These are phyloP conservation scores for Ceratorhiza oryzae-sativae DNA, from an alignment of 1,284 basidiomycete genomes.

Conservation along the genomic window DNA sequence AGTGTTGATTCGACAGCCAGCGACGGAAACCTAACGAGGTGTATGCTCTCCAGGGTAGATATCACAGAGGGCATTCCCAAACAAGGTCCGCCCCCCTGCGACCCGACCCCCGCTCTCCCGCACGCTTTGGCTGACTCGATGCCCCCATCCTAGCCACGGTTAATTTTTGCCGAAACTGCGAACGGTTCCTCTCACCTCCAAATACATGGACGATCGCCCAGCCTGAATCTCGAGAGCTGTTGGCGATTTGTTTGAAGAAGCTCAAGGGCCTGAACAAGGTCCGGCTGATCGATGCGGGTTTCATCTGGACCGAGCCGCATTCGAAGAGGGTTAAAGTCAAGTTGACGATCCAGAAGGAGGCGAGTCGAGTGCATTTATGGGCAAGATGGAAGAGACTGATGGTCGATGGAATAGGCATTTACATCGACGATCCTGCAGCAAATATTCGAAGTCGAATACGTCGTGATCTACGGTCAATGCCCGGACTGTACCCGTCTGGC, in stretches of 20 bases:
- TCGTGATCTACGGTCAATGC: slow-evolving; percentile 96
- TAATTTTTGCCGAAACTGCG: slow-evolving; percentile 95
- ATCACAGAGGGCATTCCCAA: slow-evolving; percentile 99
- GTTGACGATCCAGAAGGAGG: slow-evolving; percentile 98
- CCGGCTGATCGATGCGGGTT: slow-evolving; percentile 94
- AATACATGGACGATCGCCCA: slow-evolving; percentile 84
- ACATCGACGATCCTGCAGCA: slow-evolving; percentile 96
- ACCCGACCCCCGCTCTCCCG: background rate
- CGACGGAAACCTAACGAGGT: background rate
- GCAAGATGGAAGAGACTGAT: background rate
- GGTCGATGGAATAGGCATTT: slow-evolving; percentile 66
- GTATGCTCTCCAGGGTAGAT: slow-evolving; percentile 70
- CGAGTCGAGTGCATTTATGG: slow-evolving; percentile 48
- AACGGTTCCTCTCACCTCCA: slow-evolving; percentile 94
- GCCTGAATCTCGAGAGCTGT: slow-evolving; percentile 91
- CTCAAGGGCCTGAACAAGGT: slow-evolving; percentile 95
- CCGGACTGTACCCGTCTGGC: slow-evolving; percentile 92
- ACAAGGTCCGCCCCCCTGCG: slow-evolving; percentile 70
- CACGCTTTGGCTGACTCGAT: slow-evolving; percentile 1
- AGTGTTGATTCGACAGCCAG: slow-evolving; percentile 48
- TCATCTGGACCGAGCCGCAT: slow-evolving; percentile 99
- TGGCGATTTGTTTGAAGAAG: slow-evolving; percentile 91
- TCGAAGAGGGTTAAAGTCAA: slow-evolving; percentile 93
- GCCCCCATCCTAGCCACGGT: slow-evolving; percentile 70
- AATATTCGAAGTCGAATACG: slow-evolving; percentile 95